Conservation (phyloP, 1,139 yeast genomes). For the Suhomyces maxii region DNA sequence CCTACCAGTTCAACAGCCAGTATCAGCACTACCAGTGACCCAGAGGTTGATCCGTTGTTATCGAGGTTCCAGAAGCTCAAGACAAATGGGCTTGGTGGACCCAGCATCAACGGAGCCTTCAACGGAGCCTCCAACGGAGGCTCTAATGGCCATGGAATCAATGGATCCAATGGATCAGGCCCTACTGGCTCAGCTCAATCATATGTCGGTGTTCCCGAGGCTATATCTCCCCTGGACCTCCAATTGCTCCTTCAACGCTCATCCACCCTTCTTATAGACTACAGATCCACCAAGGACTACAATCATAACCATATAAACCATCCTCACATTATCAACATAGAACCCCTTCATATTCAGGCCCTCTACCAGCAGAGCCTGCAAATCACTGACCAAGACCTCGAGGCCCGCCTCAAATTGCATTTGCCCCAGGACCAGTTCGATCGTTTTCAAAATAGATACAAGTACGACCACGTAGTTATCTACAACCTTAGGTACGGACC, state of each 20-base stretch:
- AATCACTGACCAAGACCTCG: slow-evolving; percentile 59
- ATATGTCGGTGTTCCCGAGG: slow-evolving; percentile 15
- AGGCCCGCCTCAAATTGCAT: slow-evolving; percentile 52
- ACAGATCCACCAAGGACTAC: slow-evolving; percentile 59
- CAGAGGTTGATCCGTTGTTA: slow-evolving; percentile 15
- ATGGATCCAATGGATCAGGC: not conserved
- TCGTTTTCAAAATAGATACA: slow-evolving; percentile 51
- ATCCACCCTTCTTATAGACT: slow-evolving; percentile 58
- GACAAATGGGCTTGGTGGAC: not conserved
- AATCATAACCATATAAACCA: slow-evolving; percentile 59
- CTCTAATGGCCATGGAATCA: not conserved
- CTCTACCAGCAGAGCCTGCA: slow-evolving; percentile 27
- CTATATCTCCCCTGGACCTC: slow-evolving; percentile 28
- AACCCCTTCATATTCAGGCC: slow-evolving; percentile 52
- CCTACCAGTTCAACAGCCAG: not conserved
- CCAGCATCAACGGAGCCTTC: not conserved
- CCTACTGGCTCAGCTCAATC: slow-evolving; percentile 16
- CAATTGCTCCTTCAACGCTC: slow-evolving; percentile 14
- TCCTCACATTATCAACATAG: slow-evolving; percentile 63
- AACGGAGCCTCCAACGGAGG: not conserved
- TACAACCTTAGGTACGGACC: slow-evolving; percentile 49
- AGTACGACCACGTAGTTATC: slow-evolving; percentile 60
- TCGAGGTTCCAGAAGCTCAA: slow-evolving; percentile 16
- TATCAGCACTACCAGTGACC: not conserved
- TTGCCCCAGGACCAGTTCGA: slow-evolving; percentile 55